Base-by-base conservation (phyloP, 2,329 filamentous ascomycete species). In the Claviceps digitariae region DNA sequence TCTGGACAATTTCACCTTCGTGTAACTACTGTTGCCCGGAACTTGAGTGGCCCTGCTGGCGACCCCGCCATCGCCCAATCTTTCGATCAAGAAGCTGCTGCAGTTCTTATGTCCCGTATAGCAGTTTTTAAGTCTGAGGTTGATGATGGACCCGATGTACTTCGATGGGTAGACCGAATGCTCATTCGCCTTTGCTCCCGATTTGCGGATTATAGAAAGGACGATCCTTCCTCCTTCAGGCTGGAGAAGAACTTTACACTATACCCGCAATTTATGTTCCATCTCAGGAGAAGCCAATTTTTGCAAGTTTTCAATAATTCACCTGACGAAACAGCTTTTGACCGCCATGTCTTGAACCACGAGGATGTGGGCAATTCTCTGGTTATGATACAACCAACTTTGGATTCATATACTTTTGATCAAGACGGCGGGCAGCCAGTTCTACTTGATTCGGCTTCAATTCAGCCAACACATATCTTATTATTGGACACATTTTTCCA, bases 201-300 rank as follows among this genome's bases (percentile, higher is more conserved):
- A 60, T 98, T 98, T 66, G 93, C 93, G 29, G 93, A 98, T 69
- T 98, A 98, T 68, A 81, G 93, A 57, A 98, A 98, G 72, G 93
- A 98, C 66, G 93, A 98, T 63, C 90, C 93, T 15, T 94, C 91
- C 5, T 97, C 91, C 0, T 98, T 98, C 81, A 82, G 90, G 38
- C 72, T 95, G 57, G 93, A 98, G 71, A 96, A 96, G 81, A 98
- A 98, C 75, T 98, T 98, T 66, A 97, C 91, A 0, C 78, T 98
- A 17, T 98, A 98, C 66, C 93, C 93, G 27, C 93, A 98, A 67
- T 98, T 98, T 73, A 98, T 98, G 93, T 98, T 98, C 77, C 93
- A 98, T 69, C 79, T 98, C 56, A 86, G 93, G 62, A 83, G 93
- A 69, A 95, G 90, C 70, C 93, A 97, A 69, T 98, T 98, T 75